Conservation (phyloP, 495 filamentous ascomycete genomes). For the Oleoguttula mirabilis region DNA sequence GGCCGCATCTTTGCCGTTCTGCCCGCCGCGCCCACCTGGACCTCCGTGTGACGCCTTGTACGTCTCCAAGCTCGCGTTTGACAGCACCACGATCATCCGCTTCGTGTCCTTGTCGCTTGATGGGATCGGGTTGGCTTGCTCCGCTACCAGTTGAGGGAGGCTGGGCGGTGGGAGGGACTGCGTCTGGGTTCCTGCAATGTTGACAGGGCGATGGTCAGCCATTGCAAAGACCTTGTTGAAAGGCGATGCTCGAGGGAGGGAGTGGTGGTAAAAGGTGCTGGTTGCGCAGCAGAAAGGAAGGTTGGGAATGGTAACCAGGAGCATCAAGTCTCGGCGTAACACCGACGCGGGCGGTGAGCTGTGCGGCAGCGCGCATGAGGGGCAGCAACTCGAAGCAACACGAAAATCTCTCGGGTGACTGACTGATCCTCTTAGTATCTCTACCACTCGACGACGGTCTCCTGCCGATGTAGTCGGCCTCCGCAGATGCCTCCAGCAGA, state of each 20-base stretch:
- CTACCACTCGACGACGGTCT: slow-evolving; percentile 20
- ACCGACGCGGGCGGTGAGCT: not conserved
- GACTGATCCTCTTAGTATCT: slow-evolving; percentile 28
- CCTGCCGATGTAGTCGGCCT: slow-evolving; percentile 11
- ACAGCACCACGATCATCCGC: slow-evolving; percentile 87
- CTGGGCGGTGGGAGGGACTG: slow-evolving; percentile 88
- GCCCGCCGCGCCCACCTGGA: slow-evolving; percentile 16
- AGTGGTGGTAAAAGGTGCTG: slow-evolving; percentile 6
- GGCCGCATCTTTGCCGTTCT: slow-evolving; percentile 62
- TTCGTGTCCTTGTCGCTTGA: slow-evolving; percentile 77
- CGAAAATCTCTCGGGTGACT: slow-evolving; percentile 14
- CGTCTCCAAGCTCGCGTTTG: slow-evolving; percentile 93
- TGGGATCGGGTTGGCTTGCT: slow-evolving; percentile 78
- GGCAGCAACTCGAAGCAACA: not conserved
- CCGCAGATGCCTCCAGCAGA: slow-evolving; percentile 12
- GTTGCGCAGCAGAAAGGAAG: slow-evolving; percentile 11
- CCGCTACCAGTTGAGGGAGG: slow-evolving; percentile 80
- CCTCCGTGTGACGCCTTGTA: slow-evolving; percentile 66
- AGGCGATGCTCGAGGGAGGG: slow-evolving; percentile 3
- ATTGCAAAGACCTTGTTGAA: slow-evolving; percentile 20
- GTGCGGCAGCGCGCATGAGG: not conserved
- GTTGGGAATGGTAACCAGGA: no score
- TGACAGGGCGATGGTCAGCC: slow-evolving; percentile 4
- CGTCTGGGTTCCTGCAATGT: slow-evolving; percentile 36
- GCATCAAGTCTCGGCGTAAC: not conserved